phyloP scores from a whole-genome alignment of 257 asterid genomes.

The Linaria vulgaris region DNA sequence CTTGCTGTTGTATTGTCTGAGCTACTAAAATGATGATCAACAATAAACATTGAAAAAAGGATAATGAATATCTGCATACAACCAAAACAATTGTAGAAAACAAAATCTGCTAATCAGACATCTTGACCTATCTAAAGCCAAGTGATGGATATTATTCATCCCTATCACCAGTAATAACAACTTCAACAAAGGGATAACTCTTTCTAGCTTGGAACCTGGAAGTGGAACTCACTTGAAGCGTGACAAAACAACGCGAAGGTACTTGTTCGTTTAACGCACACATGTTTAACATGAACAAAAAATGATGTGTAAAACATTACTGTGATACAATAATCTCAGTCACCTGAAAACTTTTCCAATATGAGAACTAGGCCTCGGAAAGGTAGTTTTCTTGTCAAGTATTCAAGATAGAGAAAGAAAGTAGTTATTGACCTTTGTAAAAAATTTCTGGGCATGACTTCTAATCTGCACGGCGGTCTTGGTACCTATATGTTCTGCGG shows the following conservation, averaged over 20 bases:
- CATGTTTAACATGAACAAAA: constrained; percentile 3
- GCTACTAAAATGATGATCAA: background rate
- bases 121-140: constrained; percentile 3
- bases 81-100: background rate
- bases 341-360: constrained; percentile 16
- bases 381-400: constrained; percentile 14
- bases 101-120: constrained; percentile 3
- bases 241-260: no score
- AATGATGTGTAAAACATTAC: constrained; percentile 12
- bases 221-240: no score
- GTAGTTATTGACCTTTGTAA: constrained; percentile 77
- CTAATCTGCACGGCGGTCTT: constrained; percentile 99
- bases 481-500: constrained; percentile 96
- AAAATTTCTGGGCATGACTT: constrained; percentile 99
- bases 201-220: background rate
- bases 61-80: background rate
- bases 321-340: constrained; percentile 5
- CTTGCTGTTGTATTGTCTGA: background rate
- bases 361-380: constrained; percentile 23
- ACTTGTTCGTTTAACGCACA: background rate
- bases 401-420: constrained; percentile 36
- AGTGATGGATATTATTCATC: background rate
- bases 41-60: background rate
- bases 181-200: background rate
- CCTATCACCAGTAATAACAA: constrained; percentile 6